Conservation (phyloP, 495 filamentous ascomycete genomes). For the Bryoglossum gracile region DNA sequence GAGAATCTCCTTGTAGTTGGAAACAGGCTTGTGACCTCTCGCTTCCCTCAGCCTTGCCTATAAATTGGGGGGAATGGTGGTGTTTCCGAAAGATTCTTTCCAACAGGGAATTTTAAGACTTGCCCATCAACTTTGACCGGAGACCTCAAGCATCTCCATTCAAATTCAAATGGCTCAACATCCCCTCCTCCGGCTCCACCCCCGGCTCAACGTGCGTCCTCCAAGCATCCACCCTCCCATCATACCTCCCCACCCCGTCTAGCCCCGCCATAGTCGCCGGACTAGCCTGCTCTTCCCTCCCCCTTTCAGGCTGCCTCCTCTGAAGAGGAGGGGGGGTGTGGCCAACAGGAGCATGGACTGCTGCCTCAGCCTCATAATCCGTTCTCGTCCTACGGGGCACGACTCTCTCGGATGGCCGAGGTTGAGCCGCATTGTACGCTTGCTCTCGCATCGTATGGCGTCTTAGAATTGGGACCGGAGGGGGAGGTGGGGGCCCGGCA, state of each 20-base stretch:
- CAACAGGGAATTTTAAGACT: too few species aligned
- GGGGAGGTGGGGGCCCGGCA: conserved; percentile 9
- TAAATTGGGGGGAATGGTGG: too few species aligned
- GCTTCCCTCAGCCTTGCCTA: too few species aligned
- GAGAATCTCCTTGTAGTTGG: too few species aligned
- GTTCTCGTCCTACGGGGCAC: conserved; percentile 17
- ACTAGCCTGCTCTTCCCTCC: too few species aligned
- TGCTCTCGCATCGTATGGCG: conserved; percentile 20
- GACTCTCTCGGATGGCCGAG: conserved; percentile 15
- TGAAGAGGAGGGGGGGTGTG: neutral
- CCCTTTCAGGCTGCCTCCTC: neutral
- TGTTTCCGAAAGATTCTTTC: too few species aligned
- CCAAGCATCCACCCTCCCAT: conserved; percentile 22
- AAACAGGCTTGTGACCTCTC: too few species aligned
- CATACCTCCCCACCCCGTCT: conserved; percentile 8
- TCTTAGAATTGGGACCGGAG: conserved; percentile 19
- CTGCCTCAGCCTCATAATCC: conserved; percentile 18
- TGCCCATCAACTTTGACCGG: too few species aligned
- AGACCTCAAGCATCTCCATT: neutral
- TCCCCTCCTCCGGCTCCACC: conserved; percentile 22
- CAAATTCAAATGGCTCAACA: conserved; percentile 13
- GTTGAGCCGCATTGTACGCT: conserved; percentile 12
- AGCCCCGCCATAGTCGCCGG: conserved; percentile 22
- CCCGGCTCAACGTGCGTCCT: conserved; percentile 20
- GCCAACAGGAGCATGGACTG: conserved; percentile 18